phyloP scores from a whole-genome alignment of 169 alveolate species.

The Plasmodium berghei region DNA sequence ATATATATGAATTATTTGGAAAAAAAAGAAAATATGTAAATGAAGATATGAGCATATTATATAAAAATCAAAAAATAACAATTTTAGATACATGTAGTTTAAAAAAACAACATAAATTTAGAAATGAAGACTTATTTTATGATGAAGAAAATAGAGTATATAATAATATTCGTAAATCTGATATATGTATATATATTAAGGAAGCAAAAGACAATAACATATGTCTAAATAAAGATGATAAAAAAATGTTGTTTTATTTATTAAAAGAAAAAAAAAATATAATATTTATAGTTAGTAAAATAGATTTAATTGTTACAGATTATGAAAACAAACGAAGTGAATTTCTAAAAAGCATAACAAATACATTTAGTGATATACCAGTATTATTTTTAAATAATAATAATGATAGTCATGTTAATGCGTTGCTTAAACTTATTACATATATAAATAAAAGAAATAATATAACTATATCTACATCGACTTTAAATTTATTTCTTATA shows the following conservation, averaged over 20 bases:
- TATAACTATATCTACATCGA: conserved; percentile 30
- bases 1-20: conserved; percentile 48
- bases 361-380: conserved; percentile 46
- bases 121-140: conserved; percentile 17
- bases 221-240: conserved; percentile 37
- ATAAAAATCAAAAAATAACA: conserved; percentile 23
- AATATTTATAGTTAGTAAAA: conserved; percentile 33
- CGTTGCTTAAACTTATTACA: conserved; percentile 14
- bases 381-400: conserved; percentile 37
- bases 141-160: conserved; percentile 30
- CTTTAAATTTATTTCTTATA: conserved; percentile 40
- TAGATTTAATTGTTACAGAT: conserved; percentile 16
- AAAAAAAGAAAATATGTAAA: conserved; percentile 47
- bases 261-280: conserved; percentile 59
- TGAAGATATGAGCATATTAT: conserved; percentile 20
- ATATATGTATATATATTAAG: conserved; percentile 57
- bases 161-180: conserved; percentile 41
- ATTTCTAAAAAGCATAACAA: conserved; percentile 16
- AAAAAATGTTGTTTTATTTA: conserved; percentile 60
- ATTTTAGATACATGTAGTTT: conserved; percentile 65
- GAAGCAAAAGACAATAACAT: conserved; percentile 53
- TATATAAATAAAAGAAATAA: conserved; percentile 45
- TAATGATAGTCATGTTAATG: conserved; percentile 27
- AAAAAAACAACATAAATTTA: conserved; percentile 62
- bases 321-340: conserved; percentile 59